These are phyloP conservation scores for Fusarium poae DNA, from an alignment of 2,329 filamentous ascomycete genomes.

Conservation along the genomic window DNA sequence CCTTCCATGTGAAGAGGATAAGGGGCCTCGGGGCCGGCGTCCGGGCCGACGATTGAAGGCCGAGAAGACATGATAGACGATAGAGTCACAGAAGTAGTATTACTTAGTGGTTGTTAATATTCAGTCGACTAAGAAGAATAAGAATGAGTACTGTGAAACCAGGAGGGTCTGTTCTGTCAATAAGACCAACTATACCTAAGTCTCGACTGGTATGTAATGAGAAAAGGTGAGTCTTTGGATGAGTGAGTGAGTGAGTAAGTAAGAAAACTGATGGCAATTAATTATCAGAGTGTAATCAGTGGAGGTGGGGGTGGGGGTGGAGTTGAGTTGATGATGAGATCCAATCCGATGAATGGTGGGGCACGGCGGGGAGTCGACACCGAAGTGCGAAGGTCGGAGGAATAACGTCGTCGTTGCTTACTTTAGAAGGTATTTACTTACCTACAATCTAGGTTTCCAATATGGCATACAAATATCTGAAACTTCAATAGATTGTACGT, in stretches of 20 bases:
- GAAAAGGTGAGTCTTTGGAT: constrained; percentile 3
- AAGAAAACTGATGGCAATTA: constrained; percentile 19
- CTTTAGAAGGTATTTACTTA: not conserved
- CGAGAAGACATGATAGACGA: constrained; percentile 58
- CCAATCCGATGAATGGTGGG: constrained; percentile 30
- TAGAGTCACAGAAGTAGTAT: not conserved
- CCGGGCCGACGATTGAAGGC: constrained; percentile 78
- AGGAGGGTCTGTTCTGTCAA: not conserved
- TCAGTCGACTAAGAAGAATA: constrained; percentile 4
- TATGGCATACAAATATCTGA: not conserved
- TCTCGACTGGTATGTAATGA: not conserved
- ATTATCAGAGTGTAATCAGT: constrained; percentile 19
- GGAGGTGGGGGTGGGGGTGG: constrained; percentile 8
- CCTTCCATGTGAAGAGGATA: constrained; percentile 89
- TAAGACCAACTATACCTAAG: not conserved
- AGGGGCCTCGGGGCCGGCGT: constrained; percentile 78
- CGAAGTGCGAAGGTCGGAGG: constrained; percentile 30
- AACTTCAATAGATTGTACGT: not conserved
- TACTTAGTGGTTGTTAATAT: not conserved
- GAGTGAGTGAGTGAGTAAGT: constrained; percentile 21
- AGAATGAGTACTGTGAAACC: not conserved
- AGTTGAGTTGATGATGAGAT: constrained; percentile 37
- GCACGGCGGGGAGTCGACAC: constrained; percentile 33
- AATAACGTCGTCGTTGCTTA: constrained; percentile 31
- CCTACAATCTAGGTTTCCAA: not conserved